Conservation (phyloP, 2,329 filamentous ascomycete genomes). For the Fusarium sp. region DNA sequence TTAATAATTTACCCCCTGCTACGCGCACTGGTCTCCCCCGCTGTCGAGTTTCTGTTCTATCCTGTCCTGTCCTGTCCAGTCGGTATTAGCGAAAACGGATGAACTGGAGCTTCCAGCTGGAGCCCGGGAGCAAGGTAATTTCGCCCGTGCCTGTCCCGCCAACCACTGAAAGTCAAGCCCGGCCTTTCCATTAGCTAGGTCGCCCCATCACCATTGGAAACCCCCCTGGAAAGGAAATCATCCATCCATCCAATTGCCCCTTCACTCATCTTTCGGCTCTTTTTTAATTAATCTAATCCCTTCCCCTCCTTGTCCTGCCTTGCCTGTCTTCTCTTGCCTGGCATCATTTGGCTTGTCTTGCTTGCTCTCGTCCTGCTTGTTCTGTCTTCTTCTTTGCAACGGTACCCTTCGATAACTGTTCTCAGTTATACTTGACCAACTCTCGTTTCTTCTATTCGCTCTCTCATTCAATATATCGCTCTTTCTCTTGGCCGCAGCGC, state of each 20-base stretch:
- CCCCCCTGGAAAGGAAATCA: conserved; percentile 48
- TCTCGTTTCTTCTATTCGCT: conserved; percentile 12
- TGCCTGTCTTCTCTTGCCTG: conserved; percentile 1
- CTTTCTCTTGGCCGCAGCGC: conserved; percentile 3
- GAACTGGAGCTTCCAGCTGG: conserved; percentile 12
- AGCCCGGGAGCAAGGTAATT: conserved; percentile 43
- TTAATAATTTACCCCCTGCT: conserved; percentile 26
- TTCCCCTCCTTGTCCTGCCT: conserved; percentile 24
- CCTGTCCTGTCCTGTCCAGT: background rate
- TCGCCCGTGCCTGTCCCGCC: conserved; percentile 41
- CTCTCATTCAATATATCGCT: conserved; percentile 1
- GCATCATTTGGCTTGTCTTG: background rate
- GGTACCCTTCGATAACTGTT: conserved; percentile 20
- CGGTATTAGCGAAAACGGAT: conserved; percentile 27
- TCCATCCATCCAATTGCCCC: conserved; percentile 45
- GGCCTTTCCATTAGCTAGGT: conserved; percentile 10
- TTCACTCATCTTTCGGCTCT: conserved; percentile 33
- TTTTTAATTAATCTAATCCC: conserved; percentile 36
- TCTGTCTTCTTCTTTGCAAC: conserved; percentile 16
- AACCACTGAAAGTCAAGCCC: conserved; percentile 37
- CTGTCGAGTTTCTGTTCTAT: background rate
- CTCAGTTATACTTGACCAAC: background rate
- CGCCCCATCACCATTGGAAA: conserved; percentile 45
- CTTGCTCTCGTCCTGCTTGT: conserved; percentile 4
- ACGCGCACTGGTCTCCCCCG: conserved; percentile 17